These are phyloP conservation scores for Cairneyella variabilis DNA, from an alignment of 495 filamentous ascomycete genomes.

Conservation along the genomic window DNA sequence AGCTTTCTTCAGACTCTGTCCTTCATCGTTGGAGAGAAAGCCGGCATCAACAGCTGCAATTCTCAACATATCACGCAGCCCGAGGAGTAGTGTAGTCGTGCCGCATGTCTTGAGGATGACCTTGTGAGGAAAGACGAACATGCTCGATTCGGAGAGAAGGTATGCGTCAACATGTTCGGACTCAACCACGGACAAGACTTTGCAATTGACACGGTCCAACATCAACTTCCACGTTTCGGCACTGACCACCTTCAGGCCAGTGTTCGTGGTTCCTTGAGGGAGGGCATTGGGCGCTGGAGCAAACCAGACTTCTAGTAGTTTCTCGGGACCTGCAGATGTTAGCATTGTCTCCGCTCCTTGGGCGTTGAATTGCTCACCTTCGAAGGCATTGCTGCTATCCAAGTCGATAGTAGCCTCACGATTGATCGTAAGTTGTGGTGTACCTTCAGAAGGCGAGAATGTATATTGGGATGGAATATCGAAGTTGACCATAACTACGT, in stretches of 20 bases:
- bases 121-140: slow-evolving; percentile 99
- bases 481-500: slow-evolving; percentile 75
- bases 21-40: slow-evolving; percentile 50
- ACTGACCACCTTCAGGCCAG: slow-evolving; percentile 82
- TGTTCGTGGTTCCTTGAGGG: slow-evolving; percentile 61
- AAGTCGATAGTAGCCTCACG: slow-evolving; percentile 91
- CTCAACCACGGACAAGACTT: slow-evolving; percentile 89
- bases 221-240: slow-evolving; percentile 90
- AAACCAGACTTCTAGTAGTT: slow-evolving; percentile 99
- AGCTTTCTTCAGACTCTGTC: slow-evolving; percentile 52
- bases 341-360: slow-evolving; percentile 7
- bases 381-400: slow-evolving; percentile 95
- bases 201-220: slow-evolving; percentile 97
- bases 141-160: slow-evolving; percentile 95
- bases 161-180: slow-evolving; percentile 98
- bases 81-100: slow-evolving; percentile 89
- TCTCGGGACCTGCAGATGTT: slow-evolving; percentile 72
- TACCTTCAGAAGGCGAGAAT: slow-evolving; percentile 73
- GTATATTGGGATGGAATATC: slow-evolving; percentile 76
- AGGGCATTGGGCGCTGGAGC: slow-evolving; percentile 71
- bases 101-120: slow-evolving; percentile 98
- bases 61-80: slow-evolving; percentile 82
- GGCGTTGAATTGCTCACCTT: slow-evolving; percentile 53
- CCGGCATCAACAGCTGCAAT: slow-evolving; percentile 86
- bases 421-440: slow-evolving; percentile 92